Conservation (phyloP, 2,329 filamentous ascomycete species). For the Aureobasidium subglaciale region DNA sequence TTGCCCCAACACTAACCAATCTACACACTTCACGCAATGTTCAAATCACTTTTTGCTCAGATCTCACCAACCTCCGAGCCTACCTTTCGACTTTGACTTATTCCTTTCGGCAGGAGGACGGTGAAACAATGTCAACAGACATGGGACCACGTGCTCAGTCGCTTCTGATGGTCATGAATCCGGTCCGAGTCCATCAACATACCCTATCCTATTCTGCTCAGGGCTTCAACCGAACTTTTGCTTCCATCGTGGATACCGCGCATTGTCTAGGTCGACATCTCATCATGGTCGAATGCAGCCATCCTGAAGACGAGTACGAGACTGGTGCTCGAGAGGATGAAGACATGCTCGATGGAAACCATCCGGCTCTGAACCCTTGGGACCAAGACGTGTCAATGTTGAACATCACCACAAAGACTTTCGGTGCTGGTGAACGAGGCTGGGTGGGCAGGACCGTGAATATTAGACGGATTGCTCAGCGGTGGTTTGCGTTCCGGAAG, state of each 20-base stretch:
- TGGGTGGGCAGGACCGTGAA: conserved; percentile 45
- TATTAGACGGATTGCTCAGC: conserved; percentile 34
- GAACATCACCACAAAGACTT: conserved; percentile 39
- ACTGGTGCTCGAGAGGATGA: neutral
- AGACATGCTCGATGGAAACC: conserved; percentile 2
- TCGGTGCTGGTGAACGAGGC: conserved; percentile 32
- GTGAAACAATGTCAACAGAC: neutral
- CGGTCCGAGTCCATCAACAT: conserved; percentile 57
- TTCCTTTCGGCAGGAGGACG: neutral
- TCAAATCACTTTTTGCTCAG: conserved; percentile 64
- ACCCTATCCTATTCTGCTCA: conserved; percentile 71
- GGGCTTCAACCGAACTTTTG: conserved; percentile 57
- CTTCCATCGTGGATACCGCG: conserved; percentile 57
- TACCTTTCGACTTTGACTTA: conserved; percentile 49
- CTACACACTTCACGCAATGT: conserved; percentile 63
- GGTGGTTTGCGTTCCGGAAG: conserved; percentile 36
- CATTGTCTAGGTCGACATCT: conserved; percentile 29
- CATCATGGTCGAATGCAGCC: conserved; percentile 36
- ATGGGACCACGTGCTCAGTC: conserved; percentile 24
- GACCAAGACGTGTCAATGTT: conserved; percentile 41
- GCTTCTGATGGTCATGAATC: conserved; percentile 56
- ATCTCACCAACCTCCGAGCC: conserved; percentile 69
- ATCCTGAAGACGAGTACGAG: conserved; percentile 7
- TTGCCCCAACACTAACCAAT: conserved; percentile 60
- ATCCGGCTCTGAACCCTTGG: conserved; percentile 30